A percentile compares a stretch with the other conserved stretches of the same genome.
These are phyloP conservation scores for Helichrysum umbraculigerum DNA, from an alignment of 129 eudicot genomes.

Conservation along the genomic window DNA sequence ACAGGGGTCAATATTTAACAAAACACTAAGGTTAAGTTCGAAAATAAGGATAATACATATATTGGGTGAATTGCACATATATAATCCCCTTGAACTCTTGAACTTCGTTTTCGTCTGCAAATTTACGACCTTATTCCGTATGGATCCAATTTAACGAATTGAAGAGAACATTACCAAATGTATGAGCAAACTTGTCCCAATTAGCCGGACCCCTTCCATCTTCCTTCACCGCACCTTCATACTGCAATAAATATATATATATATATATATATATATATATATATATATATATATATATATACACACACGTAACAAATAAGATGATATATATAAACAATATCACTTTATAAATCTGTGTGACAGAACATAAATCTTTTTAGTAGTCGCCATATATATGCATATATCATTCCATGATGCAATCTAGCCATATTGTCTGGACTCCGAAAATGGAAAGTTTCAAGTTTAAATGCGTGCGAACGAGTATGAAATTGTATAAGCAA, in stretches of 20 bases:
- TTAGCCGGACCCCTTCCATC: conserved; percentile 87
- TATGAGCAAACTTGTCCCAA: conserved; percentile 94
- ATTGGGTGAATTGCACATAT: not conserved
- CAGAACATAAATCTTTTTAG: too few relatives aligned
- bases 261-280: not conserved
- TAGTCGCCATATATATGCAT: too few relatives aligned
- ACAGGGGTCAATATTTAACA: not conserved
- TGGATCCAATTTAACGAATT: not conserved
- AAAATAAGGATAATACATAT: not conserved
- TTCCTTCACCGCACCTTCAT: conserved; percentile 96
- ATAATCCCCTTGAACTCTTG: not conserved
- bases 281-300: too few relatives aligned
- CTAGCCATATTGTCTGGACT: too few relatives aligned
- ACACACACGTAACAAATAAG: too few relatives aligned
- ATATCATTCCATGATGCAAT: too few relatives aligned
- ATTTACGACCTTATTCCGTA: not conserved
- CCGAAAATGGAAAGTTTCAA: not conserved
- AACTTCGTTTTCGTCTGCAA: not conserved
- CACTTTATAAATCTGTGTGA: too few relatives aligned
- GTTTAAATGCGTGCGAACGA: not conserved
- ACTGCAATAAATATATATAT: conserved; percentile 40
- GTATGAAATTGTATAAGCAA: not conserved
- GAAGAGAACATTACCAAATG: conserved; percentile 53
- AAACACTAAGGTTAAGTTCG: not conserved
- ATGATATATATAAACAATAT: too few relatives aligned